Evolutionary conservation across 2,329 filamentous ascomycete genomes (phyloP).

Genomic region (Tolypocladium ophioglossoides): DNA sequence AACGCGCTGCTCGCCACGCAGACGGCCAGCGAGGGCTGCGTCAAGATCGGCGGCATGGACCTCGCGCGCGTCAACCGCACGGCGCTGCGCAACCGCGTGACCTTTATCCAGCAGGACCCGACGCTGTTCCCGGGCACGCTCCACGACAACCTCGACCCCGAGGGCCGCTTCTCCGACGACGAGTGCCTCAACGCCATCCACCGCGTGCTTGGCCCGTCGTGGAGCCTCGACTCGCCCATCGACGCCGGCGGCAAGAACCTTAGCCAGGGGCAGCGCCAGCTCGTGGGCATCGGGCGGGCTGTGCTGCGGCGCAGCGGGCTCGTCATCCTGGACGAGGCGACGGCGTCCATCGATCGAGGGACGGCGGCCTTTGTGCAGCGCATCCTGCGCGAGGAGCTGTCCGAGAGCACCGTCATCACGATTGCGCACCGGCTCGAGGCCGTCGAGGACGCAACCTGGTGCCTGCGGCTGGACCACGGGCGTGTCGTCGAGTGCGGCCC

Average conservation of each 20-base stretch:
- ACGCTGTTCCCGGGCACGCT: constrained; percentile 49
- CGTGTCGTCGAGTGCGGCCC: constrained; percentile 38
- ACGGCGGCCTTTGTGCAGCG: constrained; percentile 49
- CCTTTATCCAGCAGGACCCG: constrained; percentile 54
- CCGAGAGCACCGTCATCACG: constrained; percentile 49
- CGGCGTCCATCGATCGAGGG: constrained; percentile 49
- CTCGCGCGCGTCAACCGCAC: constrained; percentile 43
- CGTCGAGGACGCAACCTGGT: constrained; percentile 47
- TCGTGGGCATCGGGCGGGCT: constrained; percentile 49
- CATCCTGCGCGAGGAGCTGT: constrained; percentile 43
- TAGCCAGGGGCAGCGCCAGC: constrained; percentile 52
- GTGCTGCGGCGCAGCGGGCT: constrained; percentile 50
- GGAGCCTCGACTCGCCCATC: constrained; percentile 38
- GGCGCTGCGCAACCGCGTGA: constrained; percentile 44
- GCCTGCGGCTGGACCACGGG: constrained; percentile 41
- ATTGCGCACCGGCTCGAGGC: constrained; percentile 57
- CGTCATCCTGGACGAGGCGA: constrained; percentile 55
- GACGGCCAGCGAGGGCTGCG: constrained; percentile 36
- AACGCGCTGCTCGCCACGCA: constrained; percentile 48
- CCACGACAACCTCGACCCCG: constrained; percentile 58
- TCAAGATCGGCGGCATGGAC: constrained; percentile 43
- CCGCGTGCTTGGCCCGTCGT: constrained; percentile 44
- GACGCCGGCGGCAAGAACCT: constrained; percentile 52
- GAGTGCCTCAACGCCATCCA: constrained; percentile 42
- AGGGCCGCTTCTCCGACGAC: constrained; percentile 43